Base-by-base conservation (phyloP, 495 filamentous ascomycete species). In the Hypoxylon lenormandii region DNA sequence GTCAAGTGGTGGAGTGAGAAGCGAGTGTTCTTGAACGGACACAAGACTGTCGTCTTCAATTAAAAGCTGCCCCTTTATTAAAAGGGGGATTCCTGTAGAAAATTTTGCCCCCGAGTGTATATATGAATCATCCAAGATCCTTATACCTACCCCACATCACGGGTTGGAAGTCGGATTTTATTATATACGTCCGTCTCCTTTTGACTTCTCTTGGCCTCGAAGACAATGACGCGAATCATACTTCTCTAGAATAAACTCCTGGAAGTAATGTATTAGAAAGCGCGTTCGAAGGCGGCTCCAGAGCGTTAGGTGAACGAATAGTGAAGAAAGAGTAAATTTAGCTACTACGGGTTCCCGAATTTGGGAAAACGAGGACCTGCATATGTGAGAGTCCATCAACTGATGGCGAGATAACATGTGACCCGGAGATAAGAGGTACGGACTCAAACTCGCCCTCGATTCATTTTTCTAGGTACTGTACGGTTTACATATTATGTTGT, bases 1-100 rank as follows among this genome's bases (percentile, higher is more conserved):
- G 88, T 92, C 33, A 91, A 90, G 81, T 91, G 88, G 82, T 86
- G 87, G 75, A 86, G 87, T 15, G 90, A 92, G 82, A 84, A 85
- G 49, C 80, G 90, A 48, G 85, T 92, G 50, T 84, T 92, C 64
- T 78, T 92, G 42, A 91, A 92, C 72, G 88, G 88, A 21, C 83
- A 85, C 66, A 90, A 90, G 80, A 92, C 89, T 18, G 88, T 92
- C 40, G 89, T 92, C 10, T 92, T 92, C 74, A 87, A 63, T 55
- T 78, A 59, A 69, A 54, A 30, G 11, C 2, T 21, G 0, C n/a
- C 42, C 15, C 5, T 19, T 18, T 10, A 45, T 18, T 18, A 1
- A 42, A 13, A 45, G 1, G 11, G 16, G 16, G 26, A 21, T 49
- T 49, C 36, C 36, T 51, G 47, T 53, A 26, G 5, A 56, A 52